A percentile compares a stretch with the other conserved stretches of the same genome.
Evolutionary conservation across 257 asterid species (phyloP).

Genomic region (Oldenlandia corymbosa): DNA sequence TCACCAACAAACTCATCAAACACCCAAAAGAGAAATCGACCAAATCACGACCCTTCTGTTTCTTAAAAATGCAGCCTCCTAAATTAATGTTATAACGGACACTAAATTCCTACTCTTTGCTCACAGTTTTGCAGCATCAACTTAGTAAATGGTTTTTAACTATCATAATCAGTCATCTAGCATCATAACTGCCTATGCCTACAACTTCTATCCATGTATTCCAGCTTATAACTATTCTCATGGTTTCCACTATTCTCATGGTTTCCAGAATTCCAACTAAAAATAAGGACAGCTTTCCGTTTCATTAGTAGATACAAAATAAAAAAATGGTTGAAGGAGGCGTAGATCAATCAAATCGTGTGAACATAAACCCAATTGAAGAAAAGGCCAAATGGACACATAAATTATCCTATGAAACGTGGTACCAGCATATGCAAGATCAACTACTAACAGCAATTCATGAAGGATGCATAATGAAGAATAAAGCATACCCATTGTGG

Average conservation of each 20-base stretch:
- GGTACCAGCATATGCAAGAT: conserved; percentile 3
- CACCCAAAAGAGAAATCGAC: too few relatives aligned
- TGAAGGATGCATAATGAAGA: conserved; percentile 13
- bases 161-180: not conserved
- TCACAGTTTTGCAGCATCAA: not conserved
- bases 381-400: not conserved
- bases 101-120: not conserved
- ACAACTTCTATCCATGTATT: not conserved
- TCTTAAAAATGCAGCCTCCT: too few relatives aligned
- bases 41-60: too few relatives aligned
- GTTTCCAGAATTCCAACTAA: not conserved
- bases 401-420: not conserved
- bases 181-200: not conserved
- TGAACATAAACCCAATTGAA: not conserved
- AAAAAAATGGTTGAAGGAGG: not conserved
- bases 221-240: not conserved
- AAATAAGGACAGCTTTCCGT: not conserved
- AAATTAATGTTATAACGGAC: not conserved
- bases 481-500: conserved; percentile 84
- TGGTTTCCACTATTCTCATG: not conserved
- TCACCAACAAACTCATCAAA: too few relatives aligned
- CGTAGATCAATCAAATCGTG: not conserved
- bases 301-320: not conserved
- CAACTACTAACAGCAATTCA: not conserved
- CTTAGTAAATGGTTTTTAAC: not conserved